phyloP scores from a whole-genome alignment of 495 filamentous ascomycete genomes.

The Oleoguttula mirabilis region DNA sequence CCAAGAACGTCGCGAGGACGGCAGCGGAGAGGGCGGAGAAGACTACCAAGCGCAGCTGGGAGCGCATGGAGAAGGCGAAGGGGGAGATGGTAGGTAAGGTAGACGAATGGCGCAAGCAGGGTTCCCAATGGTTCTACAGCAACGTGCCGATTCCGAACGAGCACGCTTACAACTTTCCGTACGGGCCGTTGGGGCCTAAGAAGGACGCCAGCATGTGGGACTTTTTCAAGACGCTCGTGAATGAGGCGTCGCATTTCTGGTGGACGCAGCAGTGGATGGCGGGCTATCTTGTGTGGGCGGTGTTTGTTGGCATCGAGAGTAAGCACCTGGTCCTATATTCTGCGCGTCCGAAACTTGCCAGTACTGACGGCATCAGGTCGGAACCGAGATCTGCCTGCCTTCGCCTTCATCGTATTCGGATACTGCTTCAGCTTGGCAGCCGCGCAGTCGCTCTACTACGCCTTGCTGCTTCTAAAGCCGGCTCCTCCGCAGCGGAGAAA shows the following conservation, averaged over 20 bases:
- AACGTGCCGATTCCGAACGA: background rate
- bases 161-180: background rate
- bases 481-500: no score
- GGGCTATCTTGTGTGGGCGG: constrained; percentile 9
- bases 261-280: constrained; percentile 16
- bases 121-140: background rate
- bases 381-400: background rate
- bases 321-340: no score
- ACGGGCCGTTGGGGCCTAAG: no score
- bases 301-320: constrained; percentile 13
- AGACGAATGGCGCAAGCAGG: background rate
- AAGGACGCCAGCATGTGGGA: constrained; percentile 1
- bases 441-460: constrained; percentile 13
- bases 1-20: background rate
- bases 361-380: no score
- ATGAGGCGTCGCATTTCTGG: background rate
- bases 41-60: background rate
- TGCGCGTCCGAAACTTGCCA: no score
- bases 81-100: background rate
- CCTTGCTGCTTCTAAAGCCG: background rate
- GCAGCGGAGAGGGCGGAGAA: background rate
- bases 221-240: constrained; percentile 5
- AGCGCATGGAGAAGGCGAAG: background rate
- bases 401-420: constrained; percentile 6
- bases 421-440: constrained; percentile 2